Percentiles rank a stretch among this genome's conserved stretches.
phyloP scores from a whole-genome alignment of 257 asterid species.

The Capsicum baccatum region DNA sequence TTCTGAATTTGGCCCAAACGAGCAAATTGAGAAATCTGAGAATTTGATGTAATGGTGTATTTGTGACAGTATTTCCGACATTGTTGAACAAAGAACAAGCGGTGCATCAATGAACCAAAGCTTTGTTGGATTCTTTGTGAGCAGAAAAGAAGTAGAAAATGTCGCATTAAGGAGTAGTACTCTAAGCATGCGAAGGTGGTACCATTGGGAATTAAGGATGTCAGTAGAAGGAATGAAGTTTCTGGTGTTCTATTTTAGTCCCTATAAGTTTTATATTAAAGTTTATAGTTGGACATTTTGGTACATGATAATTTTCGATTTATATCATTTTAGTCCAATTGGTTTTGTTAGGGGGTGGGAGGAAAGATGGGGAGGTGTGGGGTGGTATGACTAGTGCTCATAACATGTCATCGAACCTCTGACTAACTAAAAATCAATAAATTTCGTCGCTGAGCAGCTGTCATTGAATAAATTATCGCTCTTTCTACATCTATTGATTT shows the following conservation, averaged over 20 bases:
- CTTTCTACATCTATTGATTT: too few relatives aligned
- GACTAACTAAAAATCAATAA: too few relatives aligned
- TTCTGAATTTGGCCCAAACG: constrained; percentile 62
- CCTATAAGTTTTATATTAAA: neutral
- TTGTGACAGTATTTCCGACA: constrained; percentile 44
- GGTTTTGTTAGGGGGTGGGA: neutral
- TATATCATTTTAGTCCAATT: neutral
- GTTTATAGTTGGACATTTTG: neutral
- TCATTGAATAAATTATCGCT: too few relatives aligned
- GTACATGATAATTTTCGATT: neutral
- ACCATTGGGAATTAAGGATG: neutral
- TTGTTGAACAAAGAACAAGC: constrained; percentile 8
- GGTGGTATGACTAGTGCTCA: too few relatives aligned
- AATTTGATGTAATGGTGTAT: constrained; percentile 40
- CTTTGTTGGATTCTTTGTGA: neutral
- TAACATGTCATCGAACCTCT: too few relatives aligned
- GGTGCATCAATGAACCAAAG: constrained; percentile 21
- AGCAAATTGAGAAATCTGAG: constrained; percentile 55
- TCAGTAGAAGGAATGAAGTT: neutral
- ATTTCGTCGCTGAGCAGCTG: too few relatives aligned
- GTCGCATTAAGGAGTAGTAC: neutral
- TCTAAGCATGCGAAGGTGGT: neutral
- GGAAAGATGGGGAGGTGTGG: too few relatives aligned
- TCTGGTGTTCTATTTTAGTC: neutral
- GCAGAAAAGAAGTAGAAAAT: neutral